Percentiles rank a stretch among this genome's conserved stretches.
phyloP scores from a whole-genome alignment of 2,329 filamentous ascomycete genomes.

The Rasamsonia emersonii region DNA sequence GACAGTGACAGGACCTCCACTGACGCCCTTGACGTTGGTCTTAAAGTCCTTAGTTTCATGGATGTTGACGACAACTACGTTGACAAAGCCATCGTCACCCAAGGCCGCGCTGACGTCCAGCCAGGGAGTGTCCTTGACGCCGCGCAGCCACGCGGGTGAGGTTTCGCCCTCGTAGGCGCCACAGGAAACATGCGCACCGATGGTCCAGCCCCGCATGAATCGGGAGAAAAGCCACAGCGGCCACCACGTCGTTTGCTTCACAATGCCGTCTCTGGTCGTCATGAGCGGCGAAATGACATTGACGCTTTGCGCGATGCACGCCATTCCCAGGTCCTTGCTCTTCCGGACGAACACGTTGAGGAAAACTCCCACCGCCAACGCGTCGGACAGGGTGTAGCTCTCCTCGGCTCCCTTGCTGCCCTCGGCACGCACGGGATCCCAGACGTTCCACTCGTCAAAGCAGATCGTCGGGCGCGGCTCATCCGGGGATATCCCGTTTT shows the following conservation, averaged over 20 bases:
- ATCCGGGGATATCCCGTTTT: conserved; percentile 48
- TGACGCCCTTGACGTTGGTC: conserved; percentile 51
- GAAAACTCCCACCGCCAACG: conserved; percentile 65
- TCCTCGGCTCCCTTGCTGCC: conserved; percentile 67
- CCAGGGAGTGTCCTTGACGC: conserved; percentile 57
- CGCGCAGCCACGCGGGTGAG: conserved; percentile 28
- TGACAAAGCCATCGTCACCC: conserved; percentile 51
- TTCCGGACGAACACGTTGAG: conserved; percentile 70
- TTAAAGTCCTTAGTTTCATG: conserved; percentile 52
- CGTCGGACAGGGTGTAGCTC: conserved; percentile 64
- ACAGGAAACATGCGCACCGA: conserved; percentile 57
- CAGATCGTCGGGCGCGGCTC: conserved; percentile 63
- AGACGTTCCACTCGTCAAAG: conserved; percentile 82
- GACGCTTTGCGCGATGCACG: conserved; percentile 67
- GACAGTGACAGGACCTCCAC: conserved; percentile 47
- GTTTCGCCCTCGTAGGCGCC: conserved; percentile 55
- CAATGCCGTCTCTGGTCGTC: conserved; percentile 55
- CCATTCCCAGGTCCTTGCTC: conserved; percentile 63
- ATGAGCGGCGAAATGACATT: conserved; percentile 72
- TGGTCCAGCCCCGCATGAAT: conserved; percentile 65
- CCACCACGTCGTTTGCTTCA: conserved; percentile 70
- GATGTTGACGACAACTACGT: conserved; percentile 66
- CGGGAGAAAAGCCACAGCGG: conserved; percentile 59
- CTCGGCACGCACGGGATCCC: conserved; percentile 63
- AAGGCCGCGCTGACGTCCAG: conserved; percentile 33